Conservation (phyloP, 768 basidiomycete genomes). For the Rubroboletus satanas region DNA sequence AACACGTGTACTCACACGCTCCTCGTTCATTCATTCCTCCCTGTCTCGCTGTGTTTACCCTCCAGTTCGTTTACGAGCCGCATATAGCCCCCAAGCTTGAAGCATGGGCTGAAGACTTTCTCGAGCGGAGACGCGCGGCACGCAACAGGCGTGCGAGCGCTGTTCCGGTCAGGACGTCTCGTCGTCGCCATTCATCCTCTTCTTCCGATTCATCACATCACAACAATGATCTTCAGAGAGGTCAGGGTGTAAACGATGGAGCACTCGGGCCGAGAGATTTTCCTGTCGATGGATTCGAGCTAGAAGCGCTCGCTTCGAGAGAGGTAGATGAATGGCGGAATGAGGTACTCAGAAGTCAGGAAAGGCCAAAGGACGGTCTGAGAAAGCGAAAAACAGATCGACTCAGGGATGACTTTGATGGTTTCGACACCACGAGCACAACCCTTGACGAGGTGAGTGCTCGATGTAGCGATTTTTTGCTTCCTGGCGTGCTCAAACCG, state of each 20-base stretch:
- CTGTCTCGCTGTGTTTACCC: not conserved
- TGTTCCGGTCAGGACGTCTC: conserved; percentile 19
- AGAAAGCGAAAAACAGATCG: conserved; percentile 6
- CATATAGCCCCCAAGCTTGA: conserved; percentile 62
- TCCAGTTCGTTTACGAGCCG: conserved; percentile 65
- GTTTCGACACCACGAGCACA: conserved; percentile 21
- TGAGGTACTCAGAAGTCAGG: conserved; percentile 35
- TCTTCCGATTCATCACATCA: conserved; percentile 9
- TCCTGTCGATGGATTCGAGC: conserved; percentile 36
- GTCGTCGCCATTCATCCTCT: conserved; percentile 10
- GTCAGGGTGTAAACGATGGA: not conserved
- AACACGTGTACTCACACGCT: conserved; percentile 22
- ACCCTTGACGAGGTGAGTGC: conserved; percentile 47
- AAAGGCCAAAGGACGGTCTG: not conserved
- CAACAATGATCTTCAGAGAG: conserved; percentile 5
- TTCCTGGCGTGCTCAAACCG: not conserved
- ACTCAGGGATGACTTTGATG: conserved; percentile 9
- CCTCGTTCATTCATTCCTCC: not conserved
- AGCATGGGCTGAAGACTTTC: conserved; percentile 36
- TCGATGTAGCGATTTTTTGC: not conserved
- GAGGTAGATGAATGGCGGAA: conserved; percentile 55
- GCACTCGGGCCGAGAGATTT: conserved; percentile 17
- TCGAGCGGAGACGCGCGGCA: conserved; percentile 28
- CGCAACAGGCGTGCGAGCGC: conserved; percentile 25
- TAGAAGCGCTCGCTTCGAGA: conserved; percentile 48